phyloP scores from a whole-genome alignment of 2,329 filamentous ascomycete species.

The Exophiala phaeomuriformis region DNA sequence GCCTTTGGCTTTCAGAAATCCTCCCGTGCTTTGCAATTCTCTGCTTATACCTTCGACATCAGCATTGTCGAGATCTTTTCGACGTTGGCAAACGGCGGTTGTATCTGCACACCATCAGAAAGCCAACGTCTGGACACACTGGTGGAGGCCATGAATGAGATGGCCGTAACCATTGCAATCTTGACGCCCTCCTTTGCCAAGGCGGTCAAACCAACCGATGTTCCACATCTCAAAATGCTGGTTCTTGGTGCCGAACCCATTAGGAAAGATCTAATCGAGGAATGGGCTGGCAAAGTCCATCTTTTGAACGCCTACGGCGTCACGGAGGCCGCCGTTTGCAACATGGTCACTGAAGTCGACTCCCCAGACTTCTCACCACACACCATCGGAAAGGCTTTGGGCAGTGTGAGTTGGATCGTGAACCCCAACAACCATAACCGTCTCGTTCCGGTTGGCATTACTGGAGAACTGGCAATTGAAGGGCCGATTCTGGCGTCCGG shows the following conservation, averaged over 20 bases:
- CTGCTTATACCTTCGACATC: not conserved
- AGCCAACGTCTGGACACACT: not conserved
- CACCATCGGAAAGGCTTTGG: not conserved
- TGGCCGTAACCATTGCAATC: not conserved
- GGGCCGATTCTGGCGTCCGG: constrained; percentile 45
- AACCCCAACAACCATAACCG: not conserved
- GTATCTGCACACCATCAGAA: not conserved
- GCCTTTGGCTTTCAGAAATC: not conserved
- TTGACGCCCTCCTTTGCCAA: not conserved
- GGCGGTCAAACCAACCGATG: not conserved
- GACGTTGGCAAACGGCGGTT: not conserved
- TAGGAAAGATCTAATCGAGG: not conserved
- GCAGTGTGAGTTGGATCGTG: not conserved
- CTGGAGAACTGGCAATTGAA: not conserved
- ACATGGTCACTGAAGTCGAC: not conserved
- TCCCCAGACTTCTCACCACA: no score
- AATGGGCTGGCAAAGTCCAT: not conserved
- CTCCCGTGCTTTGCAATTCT: not conserved
- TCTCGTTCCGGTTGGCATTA: not conserved
- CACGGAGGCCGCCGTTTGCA: not conserved
- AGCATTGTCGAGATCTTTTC: not conserved
- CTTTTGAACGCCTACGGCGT: not conserved
- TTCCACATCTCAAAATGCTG: not conserved
- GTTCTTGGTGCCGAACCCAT: not conserved
- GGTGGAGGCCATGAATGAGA: not conserved